Evolutionary conservation across 441 rosid species (phyloP).

Genomic region (Pelargonium hybrid): DNA sequence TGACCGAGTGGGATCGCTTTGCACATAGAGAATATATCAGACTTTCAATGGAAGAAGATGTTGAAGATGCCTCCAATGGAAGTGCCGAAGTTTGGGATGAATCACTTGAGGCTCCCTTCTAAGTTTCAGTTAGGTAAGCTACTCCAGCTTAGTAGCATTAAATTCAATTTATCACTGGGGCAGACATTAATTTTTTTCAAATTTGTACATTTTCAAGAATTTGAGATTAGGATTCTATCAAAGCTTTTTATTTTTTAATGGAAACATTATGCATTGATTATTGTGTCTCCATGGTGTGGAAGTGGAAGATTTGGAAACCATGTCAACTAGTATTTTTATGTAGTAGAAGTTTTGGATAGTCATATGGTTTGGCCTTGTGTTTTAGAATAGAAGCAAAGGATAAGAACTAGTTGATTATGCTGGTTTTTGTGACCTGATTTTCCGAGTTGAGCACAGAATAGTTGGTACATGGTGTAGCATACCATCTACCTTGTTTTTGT

Average conservation of each 20-base stretch:
- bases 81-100: slow-evolving; percentile 66
- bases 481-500: neutral
- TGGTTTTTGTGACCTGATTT: too few relatives aligned
- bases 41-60: slow-evolving; percentile 58
- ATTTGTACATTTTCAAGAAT: neutral
- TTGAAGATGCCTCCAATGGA: slow-evolving; percentile 50
- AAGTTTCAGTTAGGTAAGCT: slow-evolving; percentile 23
- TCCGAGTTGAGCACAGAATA: neutral
- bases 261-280: neutral
- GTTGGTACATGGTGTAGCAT: neutral
- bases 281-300: neutral
- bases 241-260: neutral
- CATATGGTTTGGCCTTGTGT: neutral
- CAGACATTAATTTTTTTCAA: neutral
- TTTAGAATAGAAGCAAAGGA: too few relatives aligned
- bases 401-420: too few relatives aligned
- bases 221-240: neutral
- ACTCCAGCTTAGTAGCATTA: neutral
- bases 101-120: slow-evolving; percentile 52
- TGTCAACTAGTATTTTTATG: neutral
- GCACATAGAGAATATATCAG: slow-evolving; percentile 51
- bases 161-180: neutral
- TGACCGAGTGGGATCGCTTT: slow-evolving; percentile 54
- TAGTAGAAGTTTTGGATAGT: neutral
- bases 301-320: neutral